Evolutionary conservation across 352 stramenopile species (phyloP).

Genomic region (Globisporangium ultimum): DNA sequence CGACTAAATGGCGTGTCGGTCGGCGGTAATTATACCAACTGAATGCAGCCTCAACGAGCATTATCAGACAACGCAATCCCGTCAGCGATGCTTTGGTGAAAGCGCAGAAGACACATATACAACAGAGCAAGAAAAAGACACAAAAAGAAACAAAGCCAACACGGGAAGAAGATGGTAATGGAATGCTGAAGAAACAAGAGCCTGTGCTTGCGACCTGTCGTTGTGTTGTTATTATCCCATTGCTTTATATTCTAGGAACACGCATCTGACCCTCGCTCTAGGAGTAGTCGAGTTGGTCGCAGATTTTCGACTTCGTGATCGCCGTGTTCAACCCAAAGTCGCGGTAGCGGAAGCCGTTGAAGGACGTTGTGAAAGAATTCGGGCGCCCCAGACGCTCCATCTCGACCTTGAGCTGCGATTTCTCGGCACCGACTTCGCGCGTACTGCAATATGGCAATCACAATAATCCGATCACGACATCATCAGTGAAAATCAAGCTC

Average conservation of each 20-base stretch:
- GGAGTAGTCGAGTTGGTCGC: conserved; percentile 55
- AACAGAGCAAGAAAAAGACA: too few relatives aligned
- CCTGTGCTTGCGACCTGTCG: too few relatives aligned
- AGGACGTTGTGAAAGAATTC: conserved; percentile 80
- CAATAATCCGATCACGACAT: background rate
- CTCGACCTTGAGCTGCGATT: conserved; percentile 70
- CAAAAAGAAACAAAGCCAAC: too few relatives aligned
- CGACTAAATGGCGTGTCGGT: conserved; percentile 39
- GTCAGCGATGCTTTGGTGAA: too few relatives aligned
- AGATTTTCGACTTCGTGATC: conserved; percentile 79
- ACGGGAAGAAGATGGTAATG: too few relatives aligned
- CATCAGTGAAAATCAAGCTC: background rate
- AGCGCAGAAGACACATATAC: too few relatives aligned
- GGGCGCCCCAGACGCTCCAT: conserved; percentile 55
- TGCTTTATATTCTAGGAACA: conserved; percentile 1
- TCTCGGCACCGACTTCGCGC: conserved; percentile 71
- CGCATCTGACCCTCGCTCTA: too few relatives aligned
- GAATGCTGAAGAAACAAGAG: too few relatives aligned
- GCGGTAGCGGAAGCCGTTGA: conserved; percentile 83
- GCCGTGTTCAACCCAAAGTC: conserved; percentile 81
- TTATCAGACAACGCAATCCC: too few relatives aligned
- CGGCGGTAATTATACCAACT: too few relatives aligned
- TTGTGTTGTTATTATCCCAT: background rate
- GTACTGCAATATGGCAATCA: conserved; percentile 20
- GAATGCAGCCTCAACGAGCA: too few relatives aligned